Base-by-base conservation (phyloP, 148 eudicot species). In the Spergularia marina region DNA sequence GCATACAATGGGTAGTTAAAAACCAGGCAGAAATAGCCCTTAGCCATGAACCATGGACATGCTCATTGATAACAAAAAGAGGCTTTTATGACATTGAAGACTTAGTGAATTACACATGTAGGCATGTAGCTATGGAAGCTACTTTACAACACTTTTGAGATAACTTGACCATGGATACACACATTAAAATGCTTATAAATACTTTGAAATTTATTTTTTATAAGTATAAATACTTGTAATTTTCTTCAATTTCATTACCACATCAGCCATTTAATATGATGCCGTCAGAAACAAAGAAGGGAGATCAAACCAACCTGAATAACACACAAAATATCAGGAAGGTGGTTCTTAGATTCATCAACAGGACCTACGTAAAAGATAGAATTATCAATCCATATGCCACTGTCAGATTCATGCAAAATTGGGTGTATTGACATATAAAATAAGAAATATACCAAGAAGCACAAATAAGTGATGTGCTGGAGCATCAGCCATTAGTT, bases 391-490 rank as follows among this genome's bases (percentile, higher is more conserved):
- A 52, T 65, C 30, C 18, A 30, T 23, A 58, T 10, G 53, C 55
- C 36, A 63, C 14, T 68, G 71, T 39, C 25, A 44, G 53, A 21
- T 9, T 14, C 49, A 53, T 16, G 6, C n/a, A 36, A 18, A 62
- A 30, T 10, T 59, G 67, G 53, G 57, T 9, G 17, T 9, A 13
- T 47, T 9, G 52, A 51, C 30, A n/a, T 49, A 30, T 70, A 70
- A 53, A 58, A 71, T 5, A 68, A 69, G 3, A 54, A 34, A 68
- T 70, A 63, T 87, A 94, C 98, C 98, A 76, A 95, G 97, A 80
- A 95, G 82, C 66, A 95, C 98, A 88, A 95, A 95, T 73, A 95
- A 78, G 82, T 92, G 98, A 86, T 95, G 98, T 23, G 98, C 97
- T 69, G 98, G 96, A 78, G 97, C 97, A 89, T 95, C 98, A 41